These are phyloP conservation scores for Fusarium sp. DNA, from an alignment of 2,329 filamentous ascomycete species.

Conservation along the genomic window DNA sequence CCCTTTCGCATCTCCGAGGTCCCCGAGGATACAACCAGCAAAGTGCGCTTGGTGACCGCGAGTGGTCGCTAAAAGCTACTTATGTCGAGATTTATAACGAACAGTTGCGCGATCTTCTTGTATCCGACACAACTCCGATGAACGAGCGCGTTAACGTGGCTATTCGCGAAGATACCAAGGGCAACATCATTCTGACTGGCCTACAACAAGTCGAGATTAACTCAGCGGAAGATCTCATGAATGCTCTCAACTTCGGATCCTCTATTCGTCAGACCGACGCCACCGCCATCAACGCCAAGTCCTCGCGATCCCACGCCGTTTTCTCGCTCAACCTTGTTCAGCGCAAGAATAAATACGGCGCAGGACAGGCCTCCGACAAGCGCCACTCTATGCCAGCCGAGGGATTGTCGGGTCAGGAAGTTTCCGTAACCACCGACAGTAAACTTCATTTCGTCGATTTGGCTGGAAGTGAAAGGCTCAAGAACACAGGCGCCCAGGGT, in stretches of 20 bases:
- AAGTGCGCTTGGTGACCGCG: slow-evolving; percentile 71
- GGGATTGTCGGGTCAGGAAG: slow-evolving; percentile 73
- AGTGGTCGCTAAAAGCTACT: slow-evolving; percentile 92
- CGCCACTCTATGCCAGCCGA: slow-evolving; percentile 89
- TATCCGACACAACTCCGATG: slow-evolving; percentile 76
- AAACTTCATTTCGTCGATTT: slow-evolving; percentile 99
- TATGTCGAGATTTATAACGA: slow-evolving; percentile 99
- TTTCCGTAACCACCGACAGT: slow-evolving; percentile 89
- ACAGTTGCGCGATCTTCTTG: slow-evolving; percentile 87
- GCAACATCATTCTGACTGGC: slow-evolving; percentile 92
- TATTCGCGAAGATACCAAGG: slow-evolving; percentile 93
- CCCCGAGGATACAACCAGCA: slow-evolving; percentile 74
- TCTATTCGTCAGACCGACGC: slow-evolving; percentile 95
- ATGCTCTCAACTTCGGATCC: slow-evolving; percentile 90
- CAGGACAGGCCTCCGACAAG: slow-evolving; percentile 75
- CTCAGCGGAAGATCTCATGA: slow-evolving; percentile 90
- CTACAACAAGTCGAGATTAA: slow-evolving; percentile 89
- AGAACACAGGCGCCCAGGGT: slow-evolving; percentile 95
- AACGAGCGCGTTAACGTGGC: slow-evolving; percentile 82
- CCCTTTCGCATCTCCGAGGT: slow-evolving; percentile 81
- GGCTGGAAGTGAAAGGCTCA: slow-evolving; percentile 94
- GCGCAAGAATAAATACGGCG: slow-evolving; percentile 71
- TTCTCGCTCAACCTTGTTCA: slow-evolving; percentile 95
- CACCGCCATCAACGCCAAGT: slow-evolving; percentile 97
- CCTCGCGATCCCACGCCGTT: slow-evolving; percentile 95